These are phyloP conservation scores for Vigna mungo DNA, from an alignment of 306 rosid genomes.

Conservation along the genomic window DNA sequence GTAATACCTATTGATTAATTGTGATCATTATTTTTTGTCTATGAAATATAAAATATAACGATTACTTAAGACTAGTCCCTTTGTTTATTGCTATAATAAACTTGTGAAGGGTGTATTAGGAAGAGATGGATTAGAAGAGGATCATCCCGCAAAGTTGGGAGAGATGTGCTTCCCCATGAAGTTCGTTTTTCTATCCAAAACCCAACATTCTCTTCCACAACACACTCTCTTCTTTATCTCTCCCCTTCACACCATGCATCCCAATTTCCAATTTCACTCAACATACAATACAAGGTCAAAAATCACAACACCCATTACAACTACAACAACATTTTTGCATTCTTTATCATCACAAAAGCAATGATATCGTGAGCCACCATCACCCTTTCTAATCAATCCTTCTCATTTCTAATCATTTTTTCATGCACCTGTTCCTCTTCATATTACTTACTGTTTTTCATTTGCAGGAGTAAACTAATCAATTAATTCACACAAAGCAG, in stretches of 20 bases:
- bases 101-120: neutral
- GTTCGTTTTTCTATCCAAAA: conserved; percentile 41
- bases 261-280: neutral
- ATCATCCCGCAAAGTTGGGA: conserved; percentile 41
- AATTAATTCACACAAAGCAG: neutral
- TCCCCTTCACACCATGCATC: conserved; percentile 20
- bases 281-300: conserved; percentile 27
- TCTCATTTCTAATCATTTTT: neutral
- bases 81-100: neutral
- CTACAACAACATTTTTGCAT: neutral
- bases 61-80: too few species aligned
- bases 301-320: conserved; percentile 14
- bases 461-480: conserved; percentile 19
- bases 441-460: neutral
- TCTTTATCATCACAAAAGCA: neutral
- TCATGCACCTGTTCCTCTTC: neutral
- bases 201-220: conserved; percentile 29
- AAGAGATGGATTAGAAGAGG: neutral
- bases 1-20: too few species aligned
- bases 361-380: conserved; percentile 27
- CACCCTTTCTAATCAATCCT: neutral
- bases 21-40: neutral
- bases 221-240: conserved; percentile 5
- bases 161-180: conserved; percentile 50
- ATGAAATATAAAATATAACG: too few species aligned